A percentile compares a stretch with the other conserved stretches of the same genome.
phyloP scores from a whole-genome alignment of 371 early-diverging fungal genomes.

The Choanephora cucurbitarum region DNA sequence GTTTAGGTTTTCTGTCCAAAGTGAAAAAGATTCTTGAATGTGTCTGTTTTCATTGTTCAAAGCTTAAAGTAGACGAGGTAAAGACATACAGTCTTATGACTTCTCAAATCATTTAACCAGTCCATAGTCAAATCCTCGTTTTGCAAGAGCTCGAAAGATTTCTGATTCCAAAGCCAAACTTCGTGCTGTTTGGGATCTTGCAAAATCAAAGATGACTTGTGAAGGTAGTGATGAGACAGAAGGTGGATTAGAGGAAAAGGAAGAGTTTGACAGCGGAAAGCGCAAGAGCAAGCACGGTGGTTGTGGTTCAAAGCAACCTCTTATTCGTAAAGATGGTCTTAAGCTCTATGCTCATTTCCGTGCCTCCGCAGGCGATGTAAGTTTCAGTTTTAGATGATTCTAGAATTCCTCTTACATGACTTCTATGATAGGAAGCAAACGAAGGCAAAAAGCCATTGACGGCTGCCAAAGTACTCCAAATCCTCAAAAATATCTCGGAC shows the following conservation, averaged over 20 bases:
- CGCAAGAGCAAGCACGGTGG: constrained; percentile 78
- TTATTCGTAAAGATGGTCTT: constrained; percentile 89
- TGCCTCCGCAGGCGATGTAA: constrained; percentile 57
- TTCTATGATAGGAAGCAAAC: constrained; percentile 6
- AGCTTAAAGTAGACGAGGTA: constrained; percentile 88
- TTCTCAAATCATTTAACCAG: too few species aligned
- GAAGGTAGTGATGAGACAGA: constrained; percentile 77
- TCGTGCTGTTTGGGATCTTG: constrained; percentile 92
- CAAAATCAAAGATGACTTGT: constrained; percentile 88
- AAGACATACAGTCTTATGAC: background rate
- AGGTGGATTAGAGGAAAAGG: constrained; percentile 53
- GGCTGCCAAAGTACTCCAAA: constrained; percentile 82
- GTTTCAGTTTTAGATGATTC: constrained; percentile 18
- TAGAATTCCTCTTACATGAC: constrained; percentile 55
- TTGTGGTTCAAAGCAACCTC: constrained; percentile 95
- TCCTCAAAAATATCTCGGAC: constrained; percentile 92
- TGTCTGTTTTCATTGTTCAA: constrained; percentile 98
- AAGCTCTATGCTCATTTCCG: constrained; percentile 79
- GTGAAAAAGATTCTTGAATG: constrained; percentile 99
- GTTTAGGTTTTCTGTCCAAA: constrained; percentile 72
- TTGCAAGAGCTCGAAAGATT: constrained; percentile 70
- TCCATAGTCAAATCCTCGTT: constrained; percentile 67
- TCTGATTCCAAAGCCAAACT: constrained; percentile 79
- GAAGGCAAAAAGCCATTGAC: constrained; percentile 80
- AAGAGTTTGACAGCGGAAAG: constrained; percentile 43